Percentiles rank a stretch among this genome's conserved stretches.
Evolutionary conservation across 2,329 filamentous ascomycete species (phyloP).

Genomic region (Emmonsiellopsis sp.): DNA sequence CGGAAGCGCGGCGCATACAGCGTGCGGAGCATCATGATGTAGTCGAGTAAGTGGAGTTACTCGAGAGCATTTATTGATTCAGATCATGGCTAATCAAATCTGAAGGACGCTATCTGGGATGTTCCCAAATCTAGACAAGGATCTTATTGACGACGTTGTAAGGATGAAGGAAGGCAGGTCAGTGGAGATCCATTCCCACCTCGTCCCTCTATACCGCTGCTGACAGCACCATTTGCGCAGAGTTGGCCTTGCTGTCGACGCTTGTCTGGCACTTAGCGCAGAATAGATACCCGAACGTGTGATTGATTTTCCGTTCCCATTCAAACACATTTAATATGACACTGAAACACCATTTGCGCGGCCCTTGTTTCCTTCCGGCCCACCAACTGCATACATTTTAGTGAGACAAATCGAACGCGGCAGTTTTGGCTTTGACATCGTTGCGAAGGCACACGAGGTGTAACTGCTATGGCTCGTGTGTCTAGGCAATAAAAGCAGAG

Average conservation of each 20-base stretch:
- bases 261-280: constrained; percentile 61
- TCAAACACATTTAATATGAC: not conserved
- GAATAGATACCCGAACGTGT: constrained; percentile 17
- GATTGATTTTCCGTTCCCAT: not conserved
- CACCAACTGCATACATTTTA: no score
- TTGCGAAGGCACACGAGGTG: no score
- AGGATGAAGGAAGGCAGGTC: constrained; percentile 89
- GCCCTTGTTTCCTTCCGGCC: no score
- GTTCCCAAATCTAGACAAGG: constrained; percentile 91
- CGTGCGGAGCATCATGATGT: constrained; percentile 79
- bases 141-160: constrained; percentile 94
- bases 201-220: not conserved
- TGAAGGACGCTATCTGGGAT: constrained; percentile 71
- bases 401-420: no score
- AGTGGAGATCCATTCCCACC: constrained; percentile 27
- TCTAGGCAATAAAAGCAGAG: no score
- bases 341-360: not conserved
- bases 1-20: constrained; percentile 75
- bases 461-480: no score
- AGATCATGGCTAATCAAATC: constrained; percentile 2
- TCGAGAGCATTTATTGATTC: not conserved
- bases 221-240: constrained; percentile 32
- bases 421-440: no score
- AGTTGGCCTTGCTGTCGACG: constrained; percentile 77
- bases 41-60: constrained; percentile 52